A percentile compares a stretch with the other conserved stretches of the same genome.
Conservation (phyloP, 2,329 filamentous ascomycete species). For the Gnomoniopsis sp. region DNA sequence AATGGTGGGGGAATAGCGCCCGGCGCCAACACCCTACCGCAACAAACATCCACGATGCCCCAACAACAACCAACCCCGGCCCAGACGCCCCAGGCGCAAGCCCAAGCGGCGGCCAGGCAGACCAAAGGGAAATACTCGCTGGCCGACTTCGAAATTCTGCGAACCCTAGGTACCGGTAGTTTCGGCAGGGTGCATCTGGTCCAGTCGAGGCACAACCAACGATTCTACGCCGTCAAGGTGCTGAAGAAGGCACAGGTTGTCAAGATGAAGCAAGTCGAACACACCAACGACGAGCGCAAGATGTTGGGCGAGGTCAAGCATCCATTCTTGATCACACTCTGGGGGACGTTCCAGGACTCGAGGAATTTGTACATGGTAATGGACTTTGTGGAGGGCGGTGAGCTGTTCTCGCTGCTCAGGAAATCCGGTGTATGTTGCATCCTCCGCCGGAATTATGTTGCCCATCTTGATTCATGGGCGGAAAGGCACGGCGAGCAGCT, state of each 20-base stretch:
- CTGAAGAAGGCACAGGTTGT: conserved; percentile 98
- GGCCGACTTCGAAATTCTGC: conserved; percentile 81
- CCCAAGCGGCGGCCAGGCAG: conserved; percentile 49
- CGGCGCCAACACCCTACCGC: conserved; percentile 20
- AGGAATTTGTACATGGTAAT: conserved; percentile 99
- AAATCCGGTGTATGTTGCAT: conserved; percentile 74
- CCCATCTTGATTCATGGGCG: neutral
- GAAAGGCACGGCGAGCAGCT: neutral
- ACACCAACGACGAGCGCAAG: conserved; percentile 94
- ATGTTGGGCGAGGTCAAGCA: conserved; percentile 98
- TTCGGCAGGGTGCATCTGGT: conserved; percentile 96
- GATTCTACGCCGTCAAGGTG: conserved; percentile 98
- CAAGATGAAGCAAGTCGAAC: conserved; percentile 99
- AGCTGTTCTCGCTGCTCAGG: conserved; percentile 89
- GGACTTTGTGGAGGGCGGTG: conserved; percentile 98
- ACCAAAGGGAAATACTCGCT: conserved; percentile 98
- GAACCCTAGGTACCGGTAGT: conserved; percentile 92
- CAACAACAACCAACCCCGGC: conserved; percentile 30
- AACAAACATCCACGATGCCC: conserved; percentile 32
- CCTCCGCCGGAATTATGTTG: neutral
- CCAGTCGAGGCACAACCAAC: conserved; percentile 95
- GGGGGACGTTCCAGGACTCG: conserved; percentile 96
- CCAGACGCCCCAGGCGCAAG: conserved; percentile 24
- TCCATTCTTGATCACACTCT: conserved; percentile 94
- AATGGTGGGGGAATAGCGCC: conserved; percentile 24